phyloP scores from a whole-genome alignment of 1,284 basidiomycete genomes.

The Sporisorium iseilematis-ciliati region DNA sequence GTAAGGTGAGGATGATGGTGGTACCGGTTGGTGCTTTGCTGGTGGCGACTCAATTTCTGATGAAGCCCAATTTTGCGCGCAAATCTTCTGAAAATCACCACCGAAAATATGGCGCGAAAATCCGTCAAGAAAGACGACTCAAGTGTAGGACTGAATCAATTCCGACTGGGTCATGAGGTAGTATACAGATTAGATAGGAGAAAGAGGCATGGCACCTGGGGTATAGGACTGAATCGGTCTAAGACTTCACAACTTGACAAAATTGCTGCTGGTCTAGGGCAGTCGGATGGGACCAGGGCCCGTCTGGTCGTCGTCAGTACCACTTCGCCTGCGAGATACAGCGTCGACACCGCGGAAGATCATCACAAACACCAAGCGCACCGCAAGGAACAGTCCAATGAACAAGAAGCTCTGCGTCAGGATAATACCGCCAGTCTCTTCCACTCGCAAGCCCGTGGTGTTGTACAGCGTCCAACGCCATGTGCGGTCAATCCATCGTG shows the following conservation, averaged over 20 bases:
- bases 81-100: background rate
- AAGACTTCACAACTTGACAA: too few relatives aligned
- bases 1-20: background rate
- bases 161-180: background rate
- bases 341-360: constrained; percentile 16
- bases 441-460: constrained; percentile 38
- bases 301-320: constrained; percentile 11
- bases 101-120: constrained; percentile 1
- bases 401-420: constrained; percentile 29
- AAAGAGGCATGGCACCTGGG: background rate
- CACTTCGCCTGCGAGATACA: constrained; percentile 12
- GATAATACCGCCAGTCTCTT: constrained; percentile 38
- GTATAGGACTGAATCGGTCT: background rate
- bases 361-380: constrained; percentile 19
- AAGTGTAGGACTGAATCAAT: background rate
- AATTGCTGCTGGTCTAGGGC: background rate
- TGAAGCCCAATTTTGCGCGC: background rate
- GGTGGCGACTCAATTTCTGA: background rate
- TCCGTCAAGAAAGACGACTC: too few relatives aligned
- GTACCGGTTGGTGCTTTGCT: background rate
- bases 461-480: constrained; percentile 54
- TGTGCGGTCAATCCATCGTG: constrained; percentile 25
- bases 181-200: background rate
- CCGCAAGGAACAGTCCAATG: constrained; percentile 20
- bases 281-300: constrained; percentile 31